phyloP scores from a whole-genome alignment of 2,329 filamentous ascomycete species.

The Fusarium pseudocircinatum region DNA sequence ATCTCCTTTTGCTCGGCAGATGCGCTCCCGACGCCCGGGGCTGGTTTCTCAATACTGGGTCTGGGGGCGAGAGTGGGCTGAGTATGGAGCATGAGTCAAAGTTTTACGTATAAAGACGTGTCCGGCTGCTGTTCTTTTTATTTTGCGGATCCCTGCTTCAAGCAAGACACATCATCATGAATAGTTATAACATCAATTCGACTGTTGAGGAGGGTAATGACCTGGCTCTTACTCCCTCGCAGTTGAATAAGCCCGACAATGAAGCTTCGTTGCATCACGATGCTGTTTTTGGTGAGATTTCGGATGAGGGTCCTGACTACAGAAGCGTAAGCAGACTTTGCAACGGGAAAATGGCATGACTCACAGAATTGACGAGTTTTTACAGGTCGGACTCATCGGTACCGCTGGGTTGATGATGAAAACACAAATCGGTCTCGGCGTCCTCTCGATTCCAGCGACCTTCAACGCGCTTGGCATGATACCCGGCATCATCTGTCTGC shows the following conservation, averaged over 20 bases:
- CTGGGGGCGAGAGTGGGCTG: conserved; percentile 3
- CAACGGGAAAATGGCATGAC: background rate
- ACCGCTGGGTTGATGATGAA: conserved; percentile 59
- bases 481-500: conserved; percentile 56
- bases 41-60: conserved; percentile 1
- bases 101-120: conserved; percentile 2
- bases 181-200: background rate
- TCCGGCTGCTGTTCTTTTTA: background rate
- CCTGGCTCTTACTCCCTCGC: background rate
- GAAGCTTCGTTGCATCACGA: conserved; percentile 28
- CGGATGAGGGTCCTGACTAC: conserved; percentile 45
- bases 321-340: conserved; percentile 37
- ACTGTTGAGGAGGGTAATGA: background rate
- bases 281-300: conserved; percentile 45
- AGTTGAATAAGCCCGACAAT: background rate
- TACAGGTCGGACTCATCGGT: conserved; percentile 53
- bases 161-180: background rate
- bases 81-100: conserved; percentile 4
- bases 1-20: background rate
- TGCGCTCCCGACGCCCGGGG: background rate
- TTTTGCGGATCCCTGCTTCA: background rate
- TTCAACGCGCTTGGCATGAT: conserved; percentile 59
- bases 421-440: conserved; percentile 56
- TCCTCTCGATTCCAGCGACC: conserved; percentile 58
- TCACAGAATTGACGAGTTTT: conserved; percentile 13